Conservation (phyloP, 1,284 basidiomycete genomes). For the Cutaneotrichosporon sp. region DNA sequence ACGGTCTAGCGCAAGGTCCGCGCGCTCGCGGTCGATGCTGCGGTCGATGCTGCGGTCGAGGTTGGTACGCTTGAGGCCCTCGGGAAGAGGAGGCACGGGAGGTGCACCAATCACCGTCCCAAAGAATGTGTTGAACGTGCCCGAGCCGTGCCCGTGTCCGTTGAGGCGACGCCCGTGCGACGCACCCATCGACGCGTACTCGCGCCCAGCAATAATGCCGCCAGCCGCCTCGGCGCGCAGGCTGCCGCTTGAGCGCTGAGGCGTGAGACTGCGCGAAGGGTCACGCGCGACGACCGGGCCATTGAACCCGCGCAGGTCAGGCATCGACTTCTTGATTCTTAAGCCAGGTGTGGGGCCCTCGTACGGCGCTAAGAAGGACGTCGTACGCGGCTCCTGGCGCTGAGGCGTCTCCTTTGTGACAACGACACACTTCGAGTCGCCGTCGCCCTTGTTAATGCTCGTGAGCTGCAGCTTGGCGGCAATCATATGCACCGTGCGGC, state of each 20-base stretch:
- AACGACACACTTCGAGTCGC: slow-evolving; percentile 87
- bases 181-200: slow-evolving; percentile 45
- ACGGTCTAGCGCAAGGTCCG: not conserved
- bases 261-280: slow-evolving; percentile 72
- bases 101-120: slow-evolving; percentile 35
- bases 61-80: slow-evolving; percentile 19
- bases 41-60: slow-evolving; percentile 9
- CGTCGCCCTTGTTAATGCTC: slow-evolving; percentile 90
- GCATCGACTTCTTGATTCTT: slow-evolving; percentile 94
- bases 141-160: slow-evolving; percentile 30
- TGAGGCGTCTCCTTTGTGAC: slow-evolving; percentile 61
- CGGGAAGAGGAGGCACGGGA: slow-evolving; percentile 43
- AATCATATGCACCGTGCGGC: slow-evolving; percentile 90
- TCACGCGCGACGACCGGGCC: slow-evolving; percentile 70
- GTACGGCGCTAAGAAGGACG: slow-evolving; percentile 51
- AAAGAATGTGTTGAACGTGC: slow-evolving; percentile 36
- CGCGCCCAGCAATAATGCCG: slow-evolving; percentile 57
- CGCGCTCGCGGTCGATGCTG: slow-evolving; percentile 1
- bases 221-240: slow-evolving; percentile 88
- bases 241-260: slow-evolving; percentile 84
- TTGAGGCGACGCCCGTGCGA: slow-evolving; percentile 33
- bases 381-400: slow-evolving; percentile 46
- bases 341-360: slow-evolving; percentile 65
- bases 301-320: slow-evolving; percentile 56
- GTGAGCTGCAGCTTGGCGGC: slow-evolving; percentile 94